Evolutionary conservation across 2,329 filamentous ascomycete species (phyloP).

Genomic region (Cryphonectria naterciae): DNA sequence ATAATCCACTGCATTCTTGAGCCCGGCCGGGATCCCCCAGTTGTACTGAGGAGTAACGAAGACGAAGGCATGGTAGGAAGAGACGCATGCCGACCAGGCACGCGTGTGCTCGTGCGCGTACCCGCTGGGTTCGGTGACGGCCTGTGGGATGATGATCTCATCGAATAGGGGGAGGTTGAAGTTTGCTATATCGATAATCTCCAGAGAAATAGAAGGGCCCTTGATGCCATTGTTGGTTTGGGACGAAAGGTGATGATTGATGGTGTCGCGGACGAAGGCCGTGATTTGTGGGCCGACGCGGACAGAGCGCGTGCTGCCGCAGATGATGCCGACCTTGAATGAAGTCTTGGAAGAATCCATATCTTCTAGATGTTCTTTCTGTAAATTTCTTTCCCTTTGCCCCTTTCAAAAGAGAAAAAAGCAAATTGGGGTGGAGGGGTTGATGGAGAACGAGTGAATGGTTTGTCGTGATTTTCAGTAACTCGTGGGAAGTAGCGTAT

Average conservation of each 20-base stretch:
- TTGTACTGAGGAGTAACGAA: slow-evolving; percentile 48
- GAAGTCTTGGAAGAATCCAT: slow-evolving; percentile 13
- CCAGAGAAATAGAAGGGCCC: slow-evolving; percentile 10
- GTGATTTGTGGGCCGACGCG: slow-evolving; percentile 34
- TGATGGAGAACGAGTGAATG: neutral
- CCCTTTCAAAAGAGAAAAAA: neutral
- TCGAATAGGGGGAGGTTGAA: slow-evolving; percentile 43
- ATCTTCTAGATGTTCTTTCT: neutral
- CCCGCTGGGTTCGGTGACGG: slow-evolving; percentile 34
- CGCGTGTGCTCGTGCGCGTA: slow-evolving; percentile 42
- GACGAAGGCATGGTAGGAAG: slow-evolving; percentile 39
- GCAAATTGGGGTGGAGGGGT: neutral
- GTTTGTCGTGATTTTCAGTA: neutral
- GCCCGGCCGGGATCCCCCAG: slow-evolving; percentile 49
- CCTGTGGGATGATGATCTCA: slow-evolving; percentile 39
- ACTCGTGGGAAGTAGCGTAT: neutral
- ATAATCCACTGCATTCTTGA: slow-evolving; percentile 59
- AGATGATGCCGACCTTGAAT: slow-evolving; percentile 35
- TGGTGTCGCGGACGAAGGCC: slow-evolving; percentile 30
- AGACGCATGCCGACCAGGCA: slow-evolving; percentile 40
- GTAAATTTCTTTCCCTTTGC: neutral
- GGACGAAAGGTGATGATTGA: slow-evolving; percentile 27
- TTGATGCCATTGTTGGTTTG: neutral
- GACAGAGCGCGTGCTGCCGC: slow-evolving; percentile 34
- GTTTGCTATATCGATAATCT: slow-evolving; percentile 37